Percentiles rank a stretch among this genome's conserved stretches.
phyloP scores from a whole-genome alignment of 345 rosid species.

The Microcos paniculata region DNA sequence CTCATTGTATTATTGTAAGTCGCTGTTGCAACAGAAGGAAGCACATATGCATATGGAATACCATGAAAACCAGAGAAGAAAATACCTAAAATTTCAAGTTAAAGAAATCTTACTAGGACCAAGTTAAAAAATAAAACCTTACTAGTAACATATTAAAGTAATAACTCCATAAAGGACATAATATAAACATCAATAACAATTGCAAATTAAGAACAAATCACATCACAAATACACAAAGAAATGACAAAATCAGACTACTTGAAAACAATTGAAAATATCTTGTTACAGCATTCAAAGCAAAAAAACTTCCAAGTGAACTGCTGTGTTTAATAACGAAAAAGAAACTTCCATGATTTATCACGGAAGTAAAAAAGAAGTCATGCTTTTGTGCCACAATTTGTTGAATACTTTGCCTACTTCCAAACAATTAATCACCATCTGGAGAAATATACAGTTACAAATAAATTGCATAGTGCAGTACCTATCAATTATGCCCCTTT shows the following conservation, averaged over 20 bases:
- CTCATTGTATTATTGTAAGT: conserved; percentile 56
- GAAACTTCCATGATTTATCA: neutral
- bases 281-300: neutral
- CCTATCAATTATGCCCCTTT: neutral
- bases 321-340: neutral
- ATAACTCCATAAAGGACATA: conserved; percentile 14
- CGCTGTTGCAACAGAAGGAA: conserved; percentile 81
- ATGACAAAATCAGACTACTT: neutral
- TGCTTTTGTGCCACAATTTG: neutral
- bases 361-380: neutral
- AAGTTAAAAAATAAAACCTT: conserved; percentile 26
- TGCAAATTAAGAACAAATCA: conserved; percentile 8
- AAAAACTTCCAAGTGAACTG: neutral
- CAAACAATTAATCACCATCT: neutral
- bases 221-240: conserved; percentile 15
- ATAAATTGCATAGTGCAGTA: neutral
- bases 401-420: neutral
- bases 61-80: conserved; percentile 72
- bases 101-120: conserved; percentile 32
- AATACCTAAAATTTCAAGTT: conserved; percentile 65
- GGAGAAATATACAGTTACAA: neutral
- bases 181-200: conserved; percentile 13
- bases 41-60: conserved; percentile 57
- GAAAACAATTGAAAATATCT: neutral
- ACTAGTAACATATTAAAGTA: conserved; percentile 28